Conservation (phyloP, 2,329 filamentous ascomycete species). For the Alternaria triticimaculans region DNA sequence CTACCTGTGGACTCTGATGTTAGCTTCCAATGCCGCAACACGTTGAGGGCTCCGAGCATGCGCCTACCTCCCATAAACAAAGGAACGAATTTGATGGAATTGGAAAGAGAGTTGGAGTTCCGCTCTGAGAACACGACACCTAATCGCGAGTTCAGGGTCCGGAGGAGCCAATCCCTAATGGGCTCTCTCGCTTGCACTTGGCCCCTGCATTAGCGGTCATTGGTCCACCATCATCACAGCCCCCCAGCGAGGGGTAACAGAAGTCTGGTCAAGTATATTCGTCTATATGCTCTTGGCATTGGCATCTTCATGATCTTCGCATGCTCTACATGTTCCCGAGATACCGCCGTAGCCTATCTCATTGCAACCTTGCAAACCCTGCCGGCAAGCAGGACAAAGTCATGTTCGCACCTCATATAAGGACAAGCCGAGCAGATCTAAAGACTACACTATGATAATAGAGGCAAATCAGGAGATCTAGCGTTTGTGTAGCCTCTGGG, state of each 20-base stretch:
- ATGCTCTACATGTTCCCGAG: not conserved
- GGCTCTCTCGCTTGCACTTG: slow-evolving; percentile 15
- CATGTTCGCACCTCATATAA: not conserved
- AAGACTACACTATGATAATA: not conserved
- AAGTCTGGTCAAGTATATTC: not conserved
- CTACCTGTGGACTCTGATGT: slow-evolving; percentile 30
- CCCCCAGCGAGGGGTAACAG: slow-evolving; percentile 7
- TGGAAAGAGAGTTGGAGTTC: slow-evolving; percentile 26
- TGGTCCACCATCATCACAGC: slow-evolving; percentile 9
- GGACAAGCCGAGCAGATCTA: not conserved
- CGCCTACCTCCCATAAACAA: slow-evolving; percentile 31
- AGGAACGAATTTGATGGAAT: slow-evolving; percentile 23
- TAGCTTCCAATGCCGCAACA: slow-evolving; percentile 12
- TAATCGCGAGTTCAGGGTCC: slow-evolving; percentile 29
- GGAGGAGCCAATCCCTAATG: slow-evolving; percentile 10
- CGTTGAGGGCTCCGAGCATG: slow-evolving; percentile 5
- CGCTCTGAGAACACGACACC: slow-evolving; percentile 29
- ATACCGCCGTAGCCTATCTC: not conserved
- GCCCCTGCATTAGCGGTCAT: slow-evolving; percentile 15
- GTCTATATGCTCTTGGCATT: slow-evolving; percentile 8
- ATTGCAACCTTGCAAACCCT: not conserved
- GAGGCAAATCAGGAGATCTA: not conserved
- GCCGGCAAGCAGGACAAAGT: not conserved
- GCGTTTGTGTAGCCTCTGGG: not conserved
- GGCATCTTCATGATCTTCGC: not conserved